Evolutionary conservation across 2,329 filamentous ascomycete species (phyloP).

Genomic region (Neopestalotiopsis rosae): DNA sequence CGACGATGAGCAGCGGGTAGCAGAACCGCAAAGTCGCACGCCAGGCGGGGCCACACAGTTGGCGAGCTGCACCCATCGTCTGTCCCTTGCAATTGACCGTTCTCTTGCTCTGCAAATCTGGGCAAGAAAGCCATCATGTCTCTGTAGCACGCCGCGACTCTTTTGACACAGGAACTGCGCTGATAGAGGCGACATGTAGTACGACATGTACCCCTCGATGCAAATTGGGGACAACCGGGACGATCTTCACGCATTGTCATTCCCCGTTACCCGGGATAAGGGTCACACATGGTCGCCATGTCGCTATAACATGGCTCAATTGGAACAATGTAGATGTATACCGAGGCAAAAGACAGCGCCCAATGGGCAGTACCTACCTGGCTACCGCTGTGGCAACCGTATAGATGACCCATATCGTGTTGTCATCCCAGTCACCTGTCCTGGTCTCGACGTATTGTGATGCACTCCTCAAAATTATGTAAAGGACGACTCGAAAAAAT

Average conservation of each 20-base stretch:
- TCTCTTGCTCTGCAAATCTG: background rate
- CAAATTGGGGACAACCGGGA: background rate
- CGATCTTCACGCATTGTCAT: background rate
- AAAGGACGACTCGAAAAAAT: background rate
- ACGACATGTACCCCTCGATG: background rate
- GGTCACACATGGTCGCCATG: background rate
- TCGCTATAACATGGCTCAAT: background rate
- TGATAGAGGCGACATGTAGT: background rate
- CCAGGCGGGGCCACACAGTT: background rate
- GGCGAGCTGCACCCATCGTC: background rate
- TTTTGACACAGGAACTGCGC: background rate
- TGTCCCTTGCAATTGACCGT: background rate
- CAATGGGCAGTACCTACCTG: background rate
- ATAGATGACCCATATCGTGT: background rate
- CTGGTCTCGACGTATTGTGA: background rate
- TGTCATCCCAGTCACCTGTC: no score
- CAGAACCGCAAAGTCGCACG: background rate
- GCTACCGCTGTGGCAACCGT: background rate
- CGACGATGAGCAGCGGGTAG: no score
- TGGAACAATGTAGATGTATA: background rate
- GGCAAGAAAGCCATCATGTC: background rate
- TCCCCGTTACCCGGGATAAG: background rate
- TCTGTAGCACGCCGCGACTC: background rate
- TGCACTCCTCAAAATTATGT: background rate
- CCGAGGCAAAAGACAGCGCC: no score